Conservation (phyloP, 2,329 filamentous ascomycete species). For the Colletotrichum trifolii region DNA sequence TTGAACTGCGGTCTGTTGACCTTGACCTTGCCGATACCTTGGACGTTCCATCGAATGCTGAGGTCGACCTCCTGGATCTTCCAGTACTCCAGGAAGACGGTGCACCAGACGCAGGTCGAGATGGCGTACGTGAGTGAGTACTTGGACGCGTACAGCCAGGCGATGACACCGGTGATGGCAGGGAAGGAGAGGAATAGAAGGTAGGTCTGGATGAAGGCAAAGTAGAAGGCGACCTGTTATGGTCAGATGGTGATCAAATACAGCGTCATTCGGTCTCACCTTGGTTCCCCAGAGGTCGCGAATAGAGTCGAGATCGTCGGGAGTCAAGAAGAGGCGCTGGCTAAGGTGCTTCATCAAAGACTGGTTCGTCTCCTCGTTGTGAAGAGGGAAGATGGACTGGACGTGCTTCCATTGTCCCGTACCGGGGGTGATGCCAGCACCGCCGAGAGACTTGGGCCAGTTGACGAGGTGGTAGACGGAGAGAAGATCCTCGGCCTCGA, state of each 20-base stretch:
- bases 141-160: constrained; percentile 75
- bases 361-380: constrained; percentile 68
- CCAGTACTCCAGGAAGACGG: constrained; percentile 83
- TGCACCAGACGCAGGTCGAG: constrained; percentile 75
- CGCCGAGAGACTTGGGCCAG: constrained; percentile 67
- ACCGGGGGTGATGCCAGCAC: constrained; percentile 70
- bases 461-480: constrained; percentile 76
- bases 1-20: constrained; percentile 72
- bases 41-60: constrained; percentile 77
- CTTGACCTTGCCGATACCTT: constrained; percentile 74
- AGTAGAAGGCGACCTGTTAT: constrained; percentile 76
- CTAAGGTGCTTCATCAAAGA: constrained; percentile 68
- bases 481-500: constrained; percentile 75
- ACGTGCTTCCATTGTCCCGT: constrained; percentile 70
- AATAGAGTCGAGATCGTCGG: constrained; percentile 67
- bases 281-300: constrained; percentile 72
- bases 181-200: constrained; percentile 77
- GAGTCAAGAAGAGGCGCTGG: constrained; percentile 60
- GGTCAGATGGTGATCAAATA: constrained; percentile 39
- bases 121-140: constrained; percentile 78
- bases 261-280: constrained; percentile 39
- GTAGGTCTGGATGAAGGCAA: constrained; percentile 84
- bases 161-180: constrained; percentile 73
- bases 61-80: constrained; percentile 80
- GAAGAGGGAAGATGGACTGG: constrained; percentile 70